A percentile compares a stretch with the other conserved stretches of the same genome.
Evolutionary conservation across 2,329 filamentous ascomycete genomes (phyloP).

Genomic region (Arthrobotrys sinensis): DNA sequence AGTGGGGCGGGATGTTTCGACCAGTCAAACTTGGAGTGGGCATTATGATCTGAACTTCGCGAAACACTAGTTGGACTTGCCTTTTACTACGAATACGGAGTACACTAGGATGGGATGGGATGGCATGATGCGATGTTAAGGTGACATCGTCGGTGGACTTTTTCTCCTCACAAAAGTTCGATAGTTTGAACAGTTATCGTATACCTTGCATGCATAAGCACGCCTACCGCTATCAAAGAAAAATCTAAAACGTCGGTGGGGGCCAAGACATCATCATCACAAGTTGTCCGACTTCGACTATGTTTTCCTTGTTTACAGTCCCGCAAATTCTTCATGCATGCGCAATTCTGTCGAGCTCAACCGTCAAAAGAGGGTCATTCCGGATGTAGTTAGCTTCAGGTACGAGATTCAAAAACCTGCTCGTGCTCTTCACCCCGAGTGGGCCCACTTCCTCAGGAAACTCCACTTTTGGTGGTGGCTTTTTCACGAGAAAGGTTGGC

Average conservation of each 20-base stretch:
- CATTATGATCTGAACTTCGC: conserved; percentile 3
- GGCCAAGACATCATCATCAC: not conserved
- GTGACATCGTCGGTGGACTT: conserved; percentile 6
- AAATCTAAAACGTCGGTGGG: not conserved
- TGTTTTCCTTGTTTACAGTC: conserved; percentile 8
- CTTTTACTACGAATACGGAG: not conserved
- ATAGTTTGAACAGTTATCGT: not conserved
- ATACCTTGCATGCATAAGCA: conserved; percentile 14
- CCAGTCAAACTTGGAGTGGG: conserved; percentile 15
- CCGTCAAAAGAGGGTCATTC: not conserved
- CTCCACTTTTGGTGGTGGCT: not conserved
- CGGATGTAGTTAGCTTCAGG: conserved; percentile 18
- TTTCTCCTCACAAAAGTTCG: not conserved
- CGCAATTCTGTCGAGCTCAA: conserved; percentile 24
- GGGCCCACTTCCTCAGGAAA: not conserved
- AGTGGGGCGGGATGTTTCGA: conserved; percentile 18
- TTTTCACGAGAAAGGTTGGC: not conserved
- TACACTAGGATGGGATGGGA: not conserved
- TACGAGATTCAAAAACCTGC: conserved; percentile 23
- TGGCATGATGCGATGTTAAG: not conserved
- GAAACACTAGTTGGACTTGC: conserved; percentile 17
- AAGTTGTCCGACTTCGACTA: not conserved
- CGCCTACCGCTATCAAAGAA: not conserved
- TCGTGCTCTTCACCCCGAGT: not conserved
- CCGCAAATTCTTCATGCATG: conserved; percentile 11